These are phyloP conservation scores for Beauveria brongniartii DNA, from an alignment of 2,329 filamentous ascomycete genomes.

Conservation along the genomic window DNA sequence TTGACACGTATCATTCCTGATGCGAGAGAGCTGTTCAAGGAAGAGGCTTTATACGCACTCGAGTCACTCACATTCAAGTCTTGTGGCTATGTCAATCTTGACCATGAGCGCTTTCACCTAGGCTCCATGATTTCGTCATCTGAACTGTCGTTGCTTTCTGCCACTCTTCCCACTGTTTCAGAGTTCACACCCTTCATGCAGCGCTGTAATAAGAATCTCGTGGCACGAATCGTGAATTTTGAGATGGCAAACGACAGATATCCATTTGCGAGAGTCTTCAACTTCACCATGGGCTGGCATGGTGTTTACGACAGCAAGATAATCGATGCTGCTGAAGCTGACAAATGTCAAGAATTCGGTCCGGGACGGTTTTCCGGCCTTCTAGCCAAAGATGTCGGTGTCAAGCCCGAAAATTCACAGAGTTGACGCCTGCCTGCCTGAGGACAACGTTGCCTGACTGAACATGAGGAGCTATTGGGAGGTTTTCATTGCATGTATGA, in stretches of 20 bases:
- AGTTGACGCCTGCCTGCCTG: too few relatives aligned
- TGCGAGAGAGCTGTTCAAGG: conserved; percentile 15
- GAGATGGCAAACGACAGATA: conserved; percentile 22
- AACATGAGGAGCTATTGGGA: too few relatives aligned
- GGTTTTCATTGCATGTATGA: too few relatives aligned
- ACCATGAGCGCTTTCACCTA: conserved; percentile 27
- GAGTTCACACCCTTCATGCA: conserved; percentile 26
- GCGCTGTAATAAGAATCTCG: conserved; percentile 25
- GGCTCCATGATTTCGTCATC: conserved; percentile 23
- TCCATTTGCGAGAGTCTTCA: conserved; percentile 24
- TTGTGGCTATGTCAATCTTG: conserved; percentile 51
- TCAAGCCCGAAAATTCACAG: too few relatives aligned
- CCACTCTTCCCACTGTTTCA: not conserved
- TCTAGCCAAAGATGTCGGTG: not conserved
- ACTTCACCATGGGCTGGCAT: conserved; percentile 30
- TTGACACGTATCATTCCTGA: conserved; percentile 18
- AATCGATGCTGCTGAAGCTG: conserved; percentile 25
- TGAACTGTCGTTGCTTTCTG: not conserved
- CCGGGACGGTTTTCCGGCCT: conserved; percentile 18
- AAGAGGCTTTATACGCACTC: conserved; percentile 24
- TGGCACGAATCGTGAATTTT: conserved; percentile 26
- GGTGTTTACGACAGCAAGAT: conserved; percentile 24
- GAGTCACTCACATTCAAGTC: conserved; percentile 45
- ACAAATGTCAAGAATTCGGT: conserved; percentile 30
- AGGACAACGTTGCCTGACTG: too few relatives aligned